These are phyloP conservation scores for Paraconiothyrium brasiliense DNA, from an alignment of 2,329 filamentous ascomycete genomes.

Conservation along the genomic window DNA sequence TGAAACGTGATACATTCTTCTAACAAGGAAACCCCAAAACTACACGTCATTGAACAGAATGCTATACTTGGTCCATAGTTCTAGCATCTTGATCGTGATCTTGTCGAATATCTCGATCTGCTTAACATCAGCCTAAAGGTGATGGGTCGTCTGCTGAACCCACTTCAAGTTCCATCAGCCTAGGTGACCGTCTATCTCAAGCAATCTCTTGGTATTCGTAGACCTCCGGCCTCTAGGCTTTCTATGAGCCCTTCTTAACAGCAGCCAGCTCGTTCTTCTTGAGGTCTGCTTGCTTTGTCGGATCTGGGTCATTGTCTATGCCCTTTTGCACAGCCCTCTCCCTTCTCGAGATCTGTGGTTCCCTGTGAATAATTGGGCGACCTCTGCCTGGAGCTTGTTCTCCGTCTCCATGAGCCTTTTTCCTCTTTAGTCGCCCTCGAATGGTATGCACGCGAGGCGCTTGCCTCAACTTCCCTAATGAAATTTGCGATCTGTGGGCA, in stretches of 20 bases:
- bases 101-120: background rate
- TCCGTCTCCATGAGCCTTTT: no score
- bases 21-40: no score
- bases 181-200: background rate
- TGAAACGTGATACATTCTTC: no score
- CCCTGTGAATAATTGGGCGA: no score
- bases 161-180: background rate
- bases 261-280: background rate
- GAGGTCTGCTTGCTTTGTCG: no score
- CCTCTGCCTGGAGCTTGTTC: no score
- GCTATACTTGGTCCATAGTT: background rate
- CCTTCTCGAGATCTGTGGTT: no score
- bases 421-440: background rate
- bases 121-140: background rate
- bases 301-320: no score
- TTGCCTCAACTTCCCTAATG: background rate
- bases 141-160: background rate
- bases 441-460: background rate
- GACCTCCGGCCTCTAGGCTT: background rate
- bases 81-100: background rate
- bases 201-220: background rate
- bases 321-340: no score
- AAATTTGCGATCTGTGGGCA: background rate
- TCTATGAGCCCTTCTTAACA: background rate
- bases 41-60: no score